Evolutionary conservation across 139 green algal species (phyloP), one percentile per base, ranked within the genome.

Genomic region (Picochlorum sp.): DNA sequence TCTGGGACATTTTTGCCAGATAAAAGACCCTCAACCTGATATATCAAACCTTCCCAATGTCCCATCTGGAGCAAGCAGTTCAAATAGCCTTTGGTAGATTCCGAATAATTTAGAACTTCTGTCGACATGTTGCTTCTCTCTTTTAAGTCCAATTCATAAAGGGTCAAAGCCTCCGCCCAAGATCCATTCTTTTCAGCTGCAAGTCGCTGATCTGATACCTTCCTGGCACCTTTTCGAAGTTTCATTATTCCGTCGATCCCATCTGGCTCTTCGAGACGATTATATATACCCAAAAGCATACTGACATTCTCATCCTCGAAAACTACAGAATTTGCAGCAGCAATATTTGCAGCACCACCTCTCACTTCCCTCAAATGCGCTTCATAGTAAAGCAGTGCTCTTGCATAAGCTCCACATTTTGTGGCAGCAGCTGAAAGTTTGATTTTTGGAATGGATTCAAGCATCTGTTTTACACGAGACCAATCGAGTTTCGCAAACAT

Each of bases 231-330:
- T 14, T 73, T 69, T 7, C 81, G 66, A 40, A 92, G 68, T 20
- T 83, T 74, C 25, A 90, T 62, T 41, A 94, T 60, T 29, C 85
- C 85, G 40, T 76, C 69, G 29, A 97, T 52, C 1, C 84, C 85
- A 56, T 97, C 90, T 9, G 90, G 87, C 64, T 97, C 90, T 56
- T 94, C 90, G 55, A 97, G 66, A 37, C 79, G 75, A 3, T 81
- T 75, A 56, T 97, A 96, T 39, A 94, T 79, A 57, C 90, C 82
- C 58, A 92, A 68, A 39, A 37, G 22, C 61, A 96, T 93, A 0
- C 78, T 76, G 26, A 96, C 86, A 57, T 94, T 72, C 0, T 54
- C 66, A 25, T 87, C 78, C 7, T n/a, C n/a, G 13, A 86, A 85
- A 18, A 61, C 37, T 9, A 63, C 55, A 30, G 44, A 29, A 5